A percentile compares a stretch with the other conserved stretches of the same genome.
Evolutionary conservation across 83 land plant species (phyloP).

Genomic region (Diphasiastrum complanatum): DNA sequence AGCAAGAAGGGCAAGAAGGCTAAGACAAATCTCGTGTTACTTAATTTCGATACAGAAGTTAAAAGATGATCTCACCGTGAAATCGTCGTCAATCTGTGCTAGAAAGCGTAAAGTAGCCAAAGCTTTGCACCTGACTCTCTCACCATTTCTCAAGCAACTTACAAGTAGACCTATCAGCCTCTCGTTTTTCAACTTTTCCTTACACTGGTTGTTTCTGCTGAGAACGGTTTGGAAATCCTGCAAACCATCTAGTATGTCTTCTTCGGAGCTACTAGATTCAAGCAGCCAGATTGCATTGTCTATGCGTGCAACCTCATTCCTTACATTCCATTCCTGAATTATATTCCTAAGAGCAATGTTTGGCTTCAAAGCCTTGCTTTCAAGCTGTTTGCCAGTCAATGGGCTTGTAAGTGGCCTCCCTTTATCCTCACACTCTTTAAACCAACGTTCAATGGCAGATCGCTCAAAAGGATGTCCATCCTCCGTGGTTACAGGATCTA

Average conservation of each 20-base stretch:
- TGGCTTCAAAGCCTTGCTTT: conserved; percentile 35
- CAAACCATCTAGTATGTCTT: conserved; percentile 28
- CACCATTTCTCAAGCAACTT: conserved; percentile 31
- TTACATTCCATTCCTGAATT: conserved; percentile 62
- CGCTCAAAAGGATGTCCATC: conserved; percentile 58
- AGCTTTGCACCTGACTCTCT: conserved; percentile 22
- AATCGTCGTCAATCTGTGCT: conserved; percentile 35
- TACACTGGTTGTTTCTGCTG: conserved; percentile 33
- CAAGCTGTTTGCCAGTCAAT: conserved; percentile 44
- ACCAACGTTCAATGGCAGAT: conserved; percentile 61
- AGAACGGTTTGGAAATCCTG: conserved; percentile 41
- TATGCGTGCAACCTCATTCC: conserved; percentile 48
- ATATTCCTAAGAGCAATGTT: conserved; percentile 60
- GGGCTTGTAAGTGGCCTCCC: conserved; percentile 53
- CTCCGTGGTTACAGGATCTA: conserved; percentile 62
- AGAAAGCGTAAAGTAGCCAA: conserved; percentile 27
- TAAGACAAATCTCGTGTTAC: no score
- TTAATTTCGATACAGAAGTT: no score
- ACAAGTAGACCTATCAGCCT: conserved; percentile 42
- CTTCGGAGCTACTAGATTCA: conserved; percentile 21
- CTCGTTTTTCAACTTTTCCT: conserved; percentile 37
- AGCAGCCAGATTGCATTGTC: conserved; percentile 30
- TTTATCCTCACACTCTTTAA: conserved; percentile 48
- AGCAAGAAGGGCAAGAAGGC: no score
- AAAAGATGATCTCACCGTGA: conserved; percentile 33